Percentiles rank a stretch among this genome's conserved stretches.
Evolutionary conservation across 495 filamentous ascomycete species (phyloP).

Genomic region (Podospora pseudocomata): DNA sequence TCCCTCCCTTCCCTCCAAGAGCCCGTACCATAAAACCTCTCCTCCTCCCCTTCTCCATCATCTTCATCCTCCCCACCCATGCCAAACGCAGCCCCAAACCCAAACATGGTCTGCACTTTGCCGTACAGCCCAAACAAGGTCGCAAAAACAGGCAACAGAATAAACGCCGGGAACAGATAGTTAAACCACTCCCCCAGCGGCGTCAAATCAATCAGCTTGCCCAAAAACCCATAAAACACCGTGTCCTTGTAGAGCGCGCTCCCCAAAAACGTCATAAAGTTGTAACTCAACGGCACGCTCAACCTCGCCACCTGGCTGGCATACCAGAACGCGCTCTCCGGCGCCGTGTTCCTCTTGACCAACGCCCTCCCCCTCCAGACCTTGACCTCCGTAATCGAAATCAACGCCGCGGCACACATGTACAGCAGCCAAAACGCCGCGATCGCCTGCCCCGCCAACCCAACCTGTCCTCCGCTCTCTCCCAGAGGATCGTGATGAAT

Average conservation of each 20-base stretch:
- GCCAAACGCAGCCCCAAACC: constrained; percentile 66
- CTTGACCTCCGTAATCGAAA: constrained; percentile 81
- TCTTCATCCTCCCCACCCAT: constrained; percentile 61
- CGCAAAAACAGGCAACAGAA: constrained; percentile 77
- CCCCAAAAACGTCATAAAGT: constrained; percentile 87
- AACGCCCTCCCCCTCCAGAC: constrained; percentile 93
- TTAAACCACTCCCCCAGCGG: constrained; percentile 80
- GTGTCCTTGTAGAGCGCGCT: constrained; percentile 61
- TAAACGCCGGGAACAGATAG: constrained; percentile 79
- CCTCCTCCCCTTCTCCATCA: constrained; percentile 50
- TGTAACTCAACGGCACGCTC: constrained; percentile 88
- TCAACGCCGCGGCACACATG: constrained; percentile 80
- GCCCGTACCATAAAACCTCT: constrained; percentile 66
- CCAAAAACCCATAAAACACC: constrained; percentile 83
- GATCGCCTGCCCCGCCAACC: constrained; percentile 78
- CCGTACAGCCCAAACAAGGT: constrained; percentile 86
- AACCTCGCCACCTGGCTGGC: constrained; percentile 83
- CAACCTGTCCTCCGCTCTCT: constrained; percentile 58
- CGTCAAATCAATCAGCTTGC: constrained; percentile 78
- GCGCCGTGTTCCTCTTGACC: constrained; percentile 84
- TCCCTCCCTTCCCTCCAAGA: constrained; percentile 93
- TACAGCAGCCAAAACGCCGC: constrained; percentile 88
- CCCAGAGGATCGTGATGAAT: constrained; percentile 67
- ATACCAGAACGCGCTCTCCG: constrained; percentile 93
- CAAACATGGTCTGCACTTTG: constrained; percentile 67